Percentiles rank a stretch among this genome's conserved stretches.
Conservation (phyloP, 495 filamentous ascomycete species). For the Penicillium macrosclerotiorum region DNA sequence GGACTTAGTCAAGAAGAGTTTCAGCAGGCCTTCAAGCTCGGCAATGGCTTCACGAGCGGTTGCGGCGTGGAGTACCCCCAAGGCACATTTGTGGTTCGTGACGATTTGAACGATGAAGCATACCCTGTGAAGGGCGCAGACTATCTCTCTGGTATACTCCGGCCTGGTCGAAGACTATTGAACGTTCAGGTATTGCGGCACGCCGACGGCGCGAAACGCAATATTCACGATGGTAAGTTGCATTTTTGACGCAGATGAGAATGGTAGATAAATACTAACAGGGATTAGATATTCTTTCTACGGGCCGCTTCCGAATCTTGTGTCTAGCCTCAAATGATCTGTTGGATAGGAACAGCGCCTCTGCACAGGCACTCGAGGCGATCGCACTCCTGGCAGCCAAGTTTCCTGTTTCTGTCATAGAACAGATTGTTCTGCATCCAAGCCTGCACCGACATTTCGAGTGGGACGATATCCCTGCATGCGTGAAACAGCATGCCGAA, state of each 20-base stretch:
- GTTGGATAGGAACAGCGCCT: conserved; percentile 18
- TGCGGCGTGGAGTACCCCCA: conserved; percentile 43
- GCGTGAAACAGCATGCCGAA: conserved; percentile 54
- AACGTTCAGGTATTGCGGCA: conserved; percentile 36
- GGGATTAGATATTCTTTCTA: conserved; percentile 33
- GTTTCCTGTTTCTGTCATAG: conserved; percentile 47
- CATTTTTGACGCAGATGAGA: no score
- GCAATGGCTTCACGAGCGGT: conserved; percentile 44
- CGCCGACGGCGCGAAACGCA: conserved; percentile 38
- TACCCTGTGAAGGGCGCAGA: conserved; percentile 35
- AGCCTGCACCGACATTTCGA: conserved; percentile 45
- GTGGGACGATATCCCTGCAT: conserved; percentile 53
- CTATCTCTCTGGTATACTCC: conserved; percentile 38
- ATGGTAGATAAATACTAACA: no score
- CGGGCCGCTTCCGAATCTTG: conserved; percentile 44
- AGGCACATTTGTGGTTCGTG: conserved; percentile 31
- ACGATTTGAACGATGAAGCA: conserved; percentile 4
- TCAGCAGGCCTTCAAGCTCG: conserved; percentile 41
- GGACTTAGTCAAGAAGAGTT: conserved; percentile 49
- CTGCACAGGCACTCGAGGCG: conserved; percentile 19
- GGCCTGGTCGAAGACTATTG: conserved; percentile 24
- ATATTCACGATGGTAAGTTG: conserved; percentile 46
- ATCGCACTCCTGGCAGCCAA: conserved; percentile 26
- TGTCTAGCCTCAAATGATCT: conserved; percentile 34
- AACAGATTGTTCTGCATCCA: conserved; percentile 61